Evolutionary conservation across 345 rosid genomes (phyloP), one percentile per base, ranked within the genome.

Genomic region (Pistacia integerrima): DNA sequence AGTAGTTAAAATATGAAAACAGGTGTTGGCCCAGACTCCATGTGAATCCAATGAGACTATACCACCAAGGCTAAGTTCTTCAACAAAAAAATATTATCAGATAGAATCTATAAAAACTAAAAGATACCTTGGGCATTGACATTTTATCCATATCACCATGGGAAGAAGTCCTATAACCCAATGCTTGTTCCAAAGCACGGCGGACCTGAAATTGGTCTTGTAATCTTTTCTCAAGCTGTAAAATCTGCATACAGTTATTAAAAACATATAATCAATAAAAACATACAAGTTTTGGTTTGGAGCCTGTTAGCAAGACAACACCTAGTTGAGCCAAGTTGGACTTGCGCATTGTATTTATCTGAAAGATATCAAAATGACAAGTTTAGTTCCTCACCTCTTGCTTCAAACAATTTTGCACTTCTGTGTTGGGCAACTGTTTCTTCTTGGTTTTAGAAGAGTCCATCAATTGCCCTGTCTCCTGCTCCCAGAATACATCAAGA

Each of bases 131-230:
- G 38, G 97, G 91, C 83, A 85, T 87, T 52, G 87, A 75, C 70
- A 76, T 69, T 56, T 84, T 86, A 57, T 80, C 77, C 52, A 77
- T 73, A 73, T 82, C 81, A 49, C 75, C 82, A 60, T 76, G 76
- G 71, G 86, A 82, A 8, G 84, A 82, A 71, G 90, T 58, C 76
- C 77, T 79, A 84, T 91, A 88, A 64, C 97, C 97, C 79, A 91
- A 84, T 12, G 98, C 98, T 76, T 88, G 92, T 81, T 96, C 99
- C 65, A 96, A 78, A 12, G 90, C 89, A 76, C 64, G 78, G 14
- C 98, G 97, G 70, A 92, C 95, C 78, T 82, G 80, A 78, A 93
- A 92, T 75, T 94, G 97, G 71, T 86, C 88, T 80, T 88, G 90
- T 80, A 93, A 81, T 81, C 93, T 89, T 80, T 84, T 90, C 84